phyloP scores from a whole-genome alignment of 208 protist species.

The Trypanosomatidae sp. region DNA sequence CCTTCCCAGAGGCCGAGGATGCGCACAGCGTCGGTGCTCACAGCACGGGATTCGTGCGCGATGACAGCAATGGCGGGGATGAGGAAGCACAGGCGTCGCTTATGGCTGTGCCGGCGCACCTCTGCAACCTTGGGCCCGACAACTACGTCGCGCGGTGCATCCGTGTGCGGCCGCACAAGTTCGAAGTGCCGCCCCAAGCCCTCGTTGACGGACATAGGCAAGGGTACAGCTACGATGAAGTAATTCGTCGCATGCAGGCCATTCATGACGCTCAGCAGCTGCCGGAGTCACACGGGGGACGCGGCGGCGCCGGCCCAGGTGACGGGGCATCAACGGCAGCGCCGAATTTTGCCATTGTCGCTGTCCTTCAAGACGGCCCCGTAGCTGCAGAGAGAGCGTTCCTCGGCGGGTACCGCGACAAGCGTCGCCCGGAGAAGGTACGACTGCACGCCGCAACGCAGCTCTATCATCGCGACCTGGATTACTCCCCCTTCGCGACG shows the following conservation, averaged over 20 bases:
- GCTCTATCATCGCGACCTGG: constrained; percentile 72
- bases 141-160: constrained; percentile 60
- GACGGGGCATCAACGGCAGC: neutral
- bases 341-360: constrained; percentile 27
- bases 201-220: constrained; percentile 56
- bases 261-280: constrained; percentile 14
- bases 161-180: constrained; percentile 39
- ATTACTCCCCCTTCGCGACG: constrained; percentile 58
- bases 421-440: constrained; percentile 52
- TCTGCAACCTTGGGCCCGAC: constrained; percentile 32
- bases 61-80: neutral
- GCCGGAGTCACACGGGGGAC: constrained; percentile 3
- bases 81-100: constrained; percentile 24
- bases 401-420: constrained; percentile 92
- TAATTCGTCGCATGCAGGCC: constrained; percentile 43
- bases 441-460: constrained; percentile 93
- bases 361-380: constrained; percentile 34
- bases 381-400: constrained; percentile 67
- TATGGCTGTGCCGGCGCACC: constrained; percentile 45
- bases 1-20: constrained; percentile 27
- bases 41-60: too few species aligned
- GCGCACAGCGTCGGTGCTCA: neutral
- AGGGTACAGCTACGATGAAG: constrained; percentile 66
- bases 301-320: neutral
- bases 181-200: constrained; percentile 41